A percentile compares a stretch with the other conserved stretches of the same genome.
These are phyloP conservation scores for Lotus japonicus DNA, from an alignment of 306 rosid genomes.

Conservation along the genomic window DNA sequence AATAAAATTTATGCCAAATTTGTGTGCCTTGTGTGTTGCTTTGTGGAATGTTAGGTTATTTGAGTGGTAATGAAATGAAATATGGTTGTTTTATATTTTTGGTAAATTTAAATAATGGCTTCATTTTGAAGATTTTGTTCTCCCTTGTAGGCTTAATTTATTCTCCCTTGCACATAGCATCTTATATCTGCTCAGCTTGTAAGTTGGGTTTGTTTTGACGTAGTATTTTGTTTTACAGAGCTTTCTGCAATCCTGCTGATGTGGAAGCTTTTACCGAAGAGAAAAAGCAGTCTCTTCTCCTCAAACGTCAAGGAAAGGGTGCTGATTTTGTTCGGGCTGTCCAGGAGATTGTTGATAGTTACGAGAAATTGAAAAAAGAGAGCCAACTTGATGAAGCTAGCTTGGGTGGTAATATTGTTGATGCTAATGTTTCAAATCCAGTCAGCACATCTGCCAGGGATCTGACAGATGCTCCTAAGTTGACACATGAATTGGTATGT, in stretches of 20 bases:
- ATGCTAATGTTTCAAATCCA: constrained; percentile 36
- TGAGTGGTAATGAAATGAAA: background rate
- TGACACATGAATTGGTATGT: constrained; percentile 31
- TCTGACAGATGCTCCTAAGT: constrained; percentile 38
- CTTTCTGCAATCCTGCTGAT: constrained; percentile 94
- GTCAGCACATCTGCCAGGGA: constrained; percentile 38
- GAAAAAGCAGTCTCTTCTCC: constrained; percentile 80
- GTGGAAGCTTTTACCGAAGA: constrained; percentile 95
- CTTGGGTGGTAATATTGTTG: constrained; percentile 39
- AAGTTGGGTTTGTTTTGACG: constrained; percentile 18
- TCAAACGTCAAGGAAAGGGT: constrained; percentile 86
- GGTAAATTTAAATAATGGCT: background rate
- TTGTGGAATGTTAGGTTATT: background rate
- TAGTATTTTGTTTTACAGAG: constrained; percentile 48
- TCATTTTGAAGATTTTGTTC: background rate
- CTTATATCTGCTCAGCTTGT: constrained; percentile 11
- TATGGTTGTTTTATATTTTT: background rate
- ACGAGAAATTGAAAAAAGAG: constrained; percentile 66
- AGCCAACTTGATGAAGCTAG: constrained; percentile 35
- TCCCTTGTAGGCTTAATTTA: background rate
- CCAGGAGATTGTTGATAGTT: constrained; percentile 70
- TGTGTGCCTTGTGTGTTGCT: background rate
- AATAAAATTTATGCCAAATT: background rate
- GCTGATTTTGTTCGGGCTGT: constrained; percentile 95
- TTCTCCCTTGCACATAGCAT: background rate